A percentile compares a stretch with the other conserved stretches of the same genome.
Evolutionary conservation across 2,329 filamentous ascomycete species (phyloP).

Genomic region (Trichoderma cornu-damae): DNA sequence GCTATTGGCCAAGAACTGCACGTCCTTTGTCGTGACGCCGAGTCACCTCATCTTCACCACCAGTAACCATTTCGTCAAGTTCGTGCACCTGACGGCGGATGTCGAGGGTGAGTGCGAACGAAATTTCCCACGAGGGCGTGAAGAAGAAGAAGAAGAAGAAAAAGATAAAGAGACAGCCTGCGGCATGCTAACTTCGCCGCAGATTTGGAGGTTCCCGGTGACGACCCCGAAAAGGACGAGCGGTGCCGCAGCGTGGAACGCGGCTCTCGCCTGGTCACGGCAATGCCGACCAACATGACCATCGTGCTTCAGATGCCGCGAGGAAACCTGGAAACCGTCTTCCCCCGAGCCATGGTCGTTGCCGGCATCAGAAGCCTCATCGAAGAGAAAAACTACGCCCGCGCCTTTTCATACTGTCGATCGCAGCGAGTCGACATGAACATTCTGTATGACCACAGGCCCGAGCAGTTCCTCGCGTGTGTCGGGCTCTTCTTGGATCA

Average conservation of each 20-base stretch:
- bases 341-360: slow-evolving; percentile 84
- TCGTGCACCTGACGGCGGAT: slow-evolving; percentile 67
- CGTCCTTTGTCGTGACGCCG: slow-evolving; percentile 77
- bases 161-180: background rate
- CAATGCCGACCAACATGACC: slow-evolving; percentile 81
- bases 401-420: slow-evolving; percentile 81
- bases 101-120: slow-evolving; percentile 53
- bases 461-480: slow-evolving; percentile 73
- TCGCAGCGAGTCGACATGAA: slow-evolving; percentile 97
- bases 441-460: slow-evolving; percentile 89
- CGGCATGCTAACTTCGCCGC: slow-evolving; percentile 23
- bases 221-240: slow-evolving; percentile 89
- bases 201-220: slow-evolving; percentile 77
- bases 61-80: slow-evolving; percentile 87
- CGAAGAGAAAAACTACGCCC: slow-evolving; percentile 71
- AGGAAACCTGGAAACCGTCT: slow-evolving; percentile 93
- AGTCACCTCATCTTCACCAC: slow-evolving; percentile 89
- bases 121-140: too few species aligned
- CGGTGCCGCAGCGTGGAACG: slow-evolving; percentile 88
- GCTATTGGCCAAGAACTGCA: slow-evolving; percentile 77
- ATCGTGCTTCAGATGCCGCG: slow-evolving; percentile 91
- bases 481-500: slow-evolving; percentile 77
- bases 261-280: slow-evolving; percentile 78
- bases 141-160: too few species aligned
- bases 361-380: slow-evolving; percentile 82